Evolutionary conservation across 1,284 basidiomycete species (phyloP), one percentile per base, ranked within the genome.

Genomic region (Sporisorium reilianum): DNA sequence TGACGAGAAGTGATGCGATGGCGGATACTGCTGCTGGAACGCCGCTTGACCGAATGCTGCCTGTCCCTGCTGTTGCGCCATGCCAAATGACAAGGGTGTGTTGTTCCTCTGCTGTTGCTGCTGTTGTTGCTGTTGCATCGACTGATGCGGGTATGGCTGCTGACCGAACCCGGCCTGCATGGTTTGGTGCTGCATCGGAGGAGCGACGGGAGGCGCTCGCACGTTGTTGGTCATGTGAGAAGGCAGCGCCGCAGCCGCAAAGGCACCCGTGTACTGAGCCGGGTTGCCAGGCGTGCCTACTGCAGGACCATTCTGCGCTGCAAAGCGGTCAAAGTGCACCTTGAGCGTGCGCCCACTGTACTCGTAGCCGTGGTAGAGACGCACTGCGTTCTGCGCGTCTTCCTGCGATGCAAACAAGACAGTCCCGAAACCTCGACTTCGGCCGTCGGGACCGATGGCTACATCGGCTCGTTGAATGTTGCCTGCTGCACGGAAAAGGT

Each of bases 381-480:
- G 87, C 25, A 96, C 90, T 1, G 94, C 96, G 25, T 91, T 88
- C 65, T 92, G 91, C 0, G 94, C 95, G 82, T 98, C 95, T 83
- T 96, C 94, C 34, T 93, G 91, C 34, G 90, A 92, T 1, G 93
- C 93, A 70, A 97, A 90, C 22, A 97, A 88, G 8, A 97, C 94
- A 4, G 94, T 97, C 22, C 95, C 95, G 81, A 95, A 95, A 0
- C 95, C 95, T 62, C 94, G 89, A 61, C 92, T 94, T 77, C 95
- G 89, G 81, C 96, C 96, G 83, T 97, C 95, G 2, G 93, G 92
- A 1, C 93, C 93, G 1, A 97, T 88, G 14, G 92, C 93, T 54
- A 97, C 94, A 82, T 97, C 96, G 8, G 96, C 95, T 36, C 96
- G 90, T 22, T 97, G 88, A 58, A 99, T 95, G 0, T 94, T 96